Base-by-base conservation (phyloP, 305 asterid species). In the Fraxinus sp. region DNA sequence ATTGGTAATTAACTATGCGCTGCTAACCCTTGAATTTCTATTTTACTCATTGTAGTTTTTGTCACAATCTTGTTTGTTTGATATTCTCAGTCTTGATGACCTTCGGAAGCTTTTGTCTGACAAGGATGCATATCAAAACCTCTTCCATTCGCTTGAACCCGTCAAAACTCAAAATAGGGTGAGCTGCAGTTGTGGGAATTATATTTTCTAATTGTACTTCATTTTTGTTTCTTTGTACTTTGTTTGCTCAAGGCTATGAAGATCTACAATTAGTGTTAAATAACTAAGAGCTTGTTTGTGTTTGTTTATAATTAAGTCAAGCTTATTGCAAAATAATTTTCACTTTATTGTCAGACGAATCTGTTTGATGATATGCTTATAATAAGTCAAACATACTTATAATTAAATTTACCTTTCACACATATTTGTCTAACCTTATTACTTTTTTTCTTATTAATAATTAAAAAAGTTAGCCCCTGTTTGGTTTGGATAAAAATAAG, bases 151-250 rank as follows among this genome's bases (percentile, higher is more conserved):
- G 10, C 92, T 96, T 79, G 98, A 95, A 87, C 94, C 97, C 7
- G 94, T 96, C 82, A 93, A 88, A 88, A 92, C 97, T 81, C 98
- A 95, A 82, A 93, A 90, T 84, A 88, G 90, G 76, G 98, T 96
- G 86, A 89, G 97, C 13, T 20, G 68, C 22, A 49, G 24, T 57
- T 20, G 68, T 57, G 11, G 68, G 68, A n/a, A 62, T 26, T n/a
- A 64, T 24, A 64, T 62, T 43, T 59, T 79, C 26, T 9, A 16
- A n/a, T 36, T 24, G 28, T 57, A 57, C 28, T 57, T 57, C 73
- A 33, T 5, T 20, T 36, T 70, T 11, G 20, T 49, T 36, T 2
- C 33, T 24, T 64, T 64, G n/a, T 64, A 57, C 33, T 28, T n/a
- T 73, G 41, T 57, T 7, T 80, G 74, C 81, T 76, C 36, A 7